Conservation (phyloP, 352 stramenopile species). For the Pythium monospermum region DNA sequence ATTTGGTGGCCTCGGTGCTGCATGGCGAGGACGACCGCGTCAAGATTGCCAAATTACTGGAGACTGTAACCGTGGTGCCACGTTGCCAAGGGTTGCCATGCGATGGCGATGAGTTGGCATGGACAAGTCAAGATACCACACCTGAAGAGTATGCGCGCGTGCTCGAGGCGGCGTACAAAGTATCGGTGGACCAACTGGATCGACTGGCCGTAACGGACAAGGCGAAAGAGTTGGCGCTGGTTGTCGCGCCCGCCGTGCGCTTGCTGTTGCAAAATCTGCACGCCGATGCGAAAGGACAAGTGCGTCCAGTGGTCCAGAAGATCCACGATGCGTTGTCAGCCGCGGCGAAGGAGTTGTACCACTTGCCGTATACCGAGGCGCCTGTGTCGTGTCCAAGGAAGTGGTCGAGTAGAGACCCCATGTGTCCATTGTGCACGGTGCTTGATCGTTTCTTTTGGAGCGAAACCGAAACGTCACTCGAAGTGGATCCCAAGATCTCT, state of each 20-base stretch:
- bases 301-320: neutral
- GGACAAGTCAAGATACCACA: neutral
- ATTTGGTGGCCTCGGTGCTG: constrained; percentile 5
- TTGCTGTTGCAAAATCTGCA: neutral
- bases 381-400: too few species aligned
- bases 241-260: neutral
- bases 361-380: too few species aligned
- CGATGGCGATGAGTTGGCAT: neutral
- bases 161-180: neutral
- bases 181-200: constrained; percentile 3
- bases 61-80: neutral
- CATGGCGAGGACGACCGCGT: constrained; percentile 2
- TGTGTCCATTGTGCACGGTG: too few species aligned
- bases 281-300: neutral
- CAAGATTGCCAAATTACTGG: neutral
- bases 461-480: too few species aligned
- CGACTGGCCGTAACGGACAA: neutral
- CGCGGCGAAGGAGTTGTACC: too few species aligned
- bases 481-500: too few species aligned
- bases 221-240: neutral
- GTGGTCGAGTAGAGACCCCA: too few species aligned
- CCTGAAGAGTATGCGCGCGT: constrained; percentile 1
- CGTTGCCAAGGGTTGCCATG: neutral
- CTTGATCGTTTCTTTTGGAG: too few species aligned
- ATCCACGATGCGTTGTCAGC: too few species aligned